A percentile compares a stretch with the other conserved stretches of the same genome.
These are phyloP conservation scores for Trichophaea hybrida DNA, from an alignment of 2,329 filamentous ascomycete species.

Conservation along the genomic window DNA sequence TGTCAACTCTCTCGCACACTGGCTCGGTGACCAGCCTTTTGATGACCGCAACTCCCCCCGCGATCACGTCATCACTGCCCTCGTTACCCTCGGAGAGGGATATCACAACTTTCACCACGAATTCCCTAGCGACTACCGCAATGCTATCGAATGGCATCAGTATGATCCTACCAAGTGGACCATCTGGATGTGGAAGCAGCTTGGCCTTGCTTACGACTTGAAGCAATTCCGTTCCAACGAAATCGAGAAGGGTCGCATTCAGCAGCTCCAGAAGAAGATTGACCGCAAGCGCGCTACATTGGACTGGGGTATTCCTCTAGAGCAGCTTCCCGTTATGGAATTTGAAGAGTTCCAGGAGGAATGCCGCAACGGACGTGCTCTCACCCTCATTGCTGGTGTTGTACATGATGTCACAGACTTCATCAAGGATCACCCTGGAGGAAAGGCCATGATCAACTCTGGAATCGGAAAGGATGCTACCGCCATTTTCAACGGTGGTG, in stretches of 20 bases:
- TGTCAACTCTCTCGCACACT: conserved; percentile 81
- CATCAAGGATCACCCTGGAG: conserved; percentile 81
- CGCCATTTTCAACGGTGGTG: conserved; percentile 81
- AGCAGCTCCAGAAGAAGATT: conserved; percentile 85
- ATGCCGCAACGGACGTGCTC: conserved; percentile 60
- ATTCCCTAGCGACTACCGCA: conserved; percentile 85
- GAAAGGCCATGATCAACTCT: conserved; percentile 69
- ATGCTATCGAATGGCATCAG: conserved; percentile 80
- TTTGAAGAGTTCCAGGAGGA: conserved; percentile 77
- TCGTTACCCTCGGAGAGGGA: conserved; percentile 73
- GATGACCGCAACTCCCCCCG: conserved; percentile 84
- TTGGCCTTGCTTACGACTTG: conserved; percentile 71
- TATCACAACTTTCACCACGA: conserved; percentile 97
- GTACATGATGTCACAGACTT: conserved; percentile 75
- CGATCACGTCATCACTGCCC: conserved; percentile 72
- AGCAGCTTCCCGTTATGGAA: conserved; percentile 70
- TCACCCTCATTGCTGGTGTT: conserved; percentile 67
- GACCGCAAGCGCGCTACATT: conserved; percentile 70
- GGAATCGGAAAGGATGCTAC: conserved; percentile 79
- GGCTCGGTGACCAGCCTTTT: conserved; percentile 83
- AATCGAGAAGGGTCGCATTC: conserved; percentile 79
- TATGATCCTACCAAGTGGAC: conserved; percentile 87
- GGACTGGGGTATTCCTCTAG: conserved; percentile 75
- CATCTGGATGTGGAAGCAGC: conserved; percentile 71
- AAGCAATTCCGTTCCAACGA: conserved; percentile 87